phyloP scores from a whole-genome alignment of 495 filamentous ascomycete species.

The Usnea hakonensis region DNA sequence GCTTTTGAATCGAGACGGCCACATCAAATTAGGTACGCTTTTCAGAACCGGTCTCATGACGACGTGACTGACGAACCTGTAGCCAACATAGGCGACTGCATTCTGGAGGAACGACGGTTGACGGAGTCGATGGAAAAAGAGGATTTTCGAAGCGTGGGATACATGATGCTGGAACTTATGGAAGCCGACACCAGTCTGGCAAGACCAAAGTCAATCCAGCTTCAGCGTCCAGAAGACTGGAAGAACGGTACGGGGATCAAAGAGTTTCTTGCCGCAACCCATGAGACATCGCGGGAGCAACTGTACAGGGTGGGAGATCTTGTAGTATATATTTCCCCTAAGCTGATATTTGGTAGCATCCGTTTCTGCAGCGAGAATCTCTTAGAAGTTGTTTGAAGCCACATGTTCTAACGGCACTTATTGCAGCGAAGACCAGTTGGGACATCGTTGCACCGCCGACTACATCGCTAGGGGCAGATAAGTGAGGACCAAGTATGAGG shows the following conservation, averaged over 20 bases:
- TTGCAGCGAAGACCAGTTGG: neutral
- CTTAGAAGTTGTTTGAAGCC: neutral
- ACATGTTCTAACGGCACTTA: slow-evolving; percentile 5
- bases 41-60: too few species aligned
- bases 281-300: slow-evolving; percentile 10
- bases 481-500: too few species aligned
- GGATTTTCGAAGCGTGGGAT: slow-evolving; percentile 2
- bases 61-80: neutral
- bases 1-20: slow-evolving; percentile 12
- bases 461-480: too few species aligned
- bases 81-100: slow-evolving; percentile 4
- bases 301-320: slow-evolving; percentile 8
- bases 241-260: slow-evolving; percentile 4
- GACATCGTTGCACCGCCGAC: neutral
- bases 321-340: neutral
- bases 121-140: neutral
- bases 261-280: slow-evolving; percentile 16
- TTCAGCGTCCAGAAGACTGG: slow-evolving; percentile 1
- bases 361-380: slow-evolving; percentile 3
- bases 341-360: neutral
- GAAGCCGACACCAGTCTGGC: slow-evolving; percentile 2
- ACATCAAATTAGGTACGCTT: slow-evolving; percentile 15
- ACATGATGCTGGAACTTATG: slow-evolving; percentile 9
- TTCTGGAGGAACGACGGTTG: neutral
- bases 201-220: neutral